Conservation (phyloP, 371 early-diverging fungal species). For the Mucor racemosus region DNA sequence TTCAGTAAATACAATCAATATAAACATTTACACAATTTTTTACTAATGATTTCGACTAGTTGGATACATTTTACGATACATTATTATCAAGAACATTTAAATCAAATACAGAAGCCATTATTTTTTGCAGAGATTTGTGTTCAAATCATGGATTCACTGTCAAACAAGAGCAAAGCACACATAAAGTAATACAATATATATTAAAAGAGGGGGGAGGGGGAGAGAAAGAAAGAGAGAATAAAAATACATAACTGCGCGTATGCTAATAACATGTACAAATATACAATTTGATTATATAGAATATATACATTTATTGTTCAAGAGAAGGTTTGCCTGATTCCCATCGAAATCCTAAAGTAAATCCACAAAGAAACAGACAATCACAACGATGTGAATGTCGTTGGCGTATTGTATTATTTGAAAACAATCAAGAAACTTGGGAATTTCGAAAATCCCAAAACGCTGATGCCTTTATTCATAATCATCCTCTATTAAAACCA, state of each 20-base stretch:
- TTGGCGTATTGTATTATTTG: slow-evolving; percentile 67
- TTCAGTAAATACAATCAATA: slow-evolving; percentile 23
- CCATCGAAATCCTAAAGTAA: slow-evolving; percentile 59
- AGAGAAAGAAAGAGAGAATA: neutral
- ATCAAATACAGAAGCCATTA: slow-evolving; percentile 53
- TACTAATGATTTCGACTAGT: slow-evolving; percentile 17
- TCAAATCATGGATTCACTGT: slow-evolving; percentile 68
- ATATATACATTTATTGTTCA: slow-evolving; percentile 68
- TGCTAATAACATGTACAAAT: neutral
- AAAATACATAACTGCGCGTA: neutral
- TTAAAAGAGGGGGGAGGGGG: neutral
- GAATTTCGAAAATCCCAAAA: slow-evolving; percentile 67
- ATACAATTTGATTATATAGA: slow-evolving; percentile 35
- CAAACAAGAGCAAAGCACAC: slow-evolving; percentile 71
- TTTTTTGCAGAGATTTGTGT: slow-evolving; percentile 60
- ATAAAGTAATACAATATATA: slow-evolving; percentile 47
- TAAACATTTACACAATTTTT: neutral
- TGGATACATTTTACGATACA: slow-evolving; percentile 43
- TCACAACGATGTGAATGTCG: slow-evolving; percentile 69
- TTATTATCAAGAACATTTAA: slow-evolving; percentile 39
- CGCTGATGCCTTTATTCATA: slow-evolving; percentile 62
- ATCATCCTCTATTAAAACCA: slow-evolving; percentile 63
- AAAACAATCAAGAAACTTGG: slow-evolving; percentile 54
- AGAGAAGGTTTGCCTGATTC: slow-evolving; percentile 70
- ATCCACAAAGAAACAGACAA: slow-evolving; percentile 60